These are phyloP conservation scores for Diplodia seriata DNA, from an alignment of 2,329 filamentous ascomycete species.

Conservation along the genomic window DNA sequence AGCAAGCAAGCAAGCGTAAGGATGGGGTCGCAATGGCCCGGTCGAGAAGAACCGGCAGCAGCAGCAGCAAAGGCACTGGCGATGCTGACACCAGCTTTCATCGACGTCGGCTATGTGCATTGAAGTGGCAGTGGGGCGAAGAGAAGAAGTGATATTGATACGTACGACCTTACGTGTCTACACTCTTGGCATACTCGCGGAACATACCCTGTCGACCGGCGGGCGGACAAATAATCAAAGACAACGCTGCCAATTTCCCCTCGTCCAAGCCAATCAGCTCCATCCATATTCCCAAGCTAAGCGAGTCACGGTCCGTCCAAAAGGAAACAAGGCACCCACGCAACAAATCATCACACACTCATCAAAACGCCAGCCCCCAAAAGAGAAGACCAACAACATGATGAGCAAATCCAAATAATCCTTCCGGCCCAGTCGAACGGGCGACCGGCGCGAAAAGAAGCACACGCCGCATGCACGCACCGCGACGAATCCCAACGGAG, in stretches of 20 bases:
- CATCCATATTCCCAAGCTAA: neutral
- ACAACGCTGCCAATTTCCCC: neutral
- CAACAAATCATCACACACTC: too few species aligned
- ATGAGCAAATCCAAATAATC: neutral
- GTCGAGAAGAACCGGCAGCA: neutral
- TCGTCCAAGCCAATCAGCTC: neutral
- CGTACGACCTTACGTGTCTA: slow-evolving; percentile 14
- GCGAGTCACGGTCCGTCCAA: neutral
- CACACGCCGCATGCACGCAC: too few species aligned
- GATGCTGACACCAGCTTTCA: neutral
- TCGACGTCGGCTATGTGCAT: too few species aligned
- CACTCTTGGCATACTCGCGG: neutral
- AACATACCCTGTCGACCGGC: neutral
- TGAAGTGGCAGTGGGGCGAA: neutral
- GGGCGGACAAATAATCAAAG: neutral
- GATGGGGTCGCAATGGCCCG: neutral
- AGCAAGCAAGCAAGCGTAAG: neutral
- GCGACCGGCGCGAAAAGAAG: too few species aligned
- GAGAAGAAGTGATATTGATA: neutral
- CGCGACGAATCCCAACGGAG: too few species aligned
- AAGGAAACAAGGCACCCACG: too few species aligned
- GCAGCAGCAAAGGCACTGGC: neutral
- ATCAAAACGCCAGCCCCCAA: too few species aligned
- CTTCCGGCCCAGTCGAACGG: too few species aligned
- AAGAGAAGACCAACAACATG: neutral